Percentiles rank a stretch among this genome's conserved stretches.
These are phyloP conservation scores for Oxytropis ochrocephala DNA, from an alignment of 306 rosid genomes.

Conservation along the genomic window DNA sequence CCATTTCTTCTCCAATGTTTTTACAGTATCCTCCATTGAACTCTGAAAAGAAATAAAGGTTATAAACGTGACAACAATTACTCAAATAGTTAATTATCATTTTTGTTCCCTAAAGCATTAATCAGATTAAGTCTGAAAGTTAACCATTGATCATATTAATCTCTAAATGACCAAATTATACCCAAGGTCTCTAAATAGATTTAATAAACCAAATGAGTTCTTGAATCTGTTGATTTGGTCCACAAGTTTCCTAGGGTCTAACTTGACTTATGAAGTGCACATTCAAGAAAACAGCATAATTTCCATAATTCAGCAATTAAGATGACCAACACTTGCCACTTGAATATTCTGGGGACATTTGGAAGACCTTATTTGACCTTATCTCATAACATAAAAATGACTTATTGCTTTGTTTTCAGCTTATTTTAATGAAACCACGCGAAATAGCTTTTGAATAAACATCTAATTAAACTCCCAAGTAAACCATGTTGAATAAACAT, in stretches of 20 bases:
- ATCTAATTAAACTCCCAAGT: not conserved
- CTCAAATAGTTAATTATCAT: not conserved
- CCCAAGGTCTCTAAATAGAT: not conserved
- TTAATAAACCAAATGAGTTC: not conserved
- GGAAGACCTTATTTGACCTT: not conserved
- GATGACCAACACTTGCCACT: not conserved
- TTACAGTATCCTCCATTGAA: slow-evolving; percentile 53
- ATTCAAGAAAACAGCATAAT: not conserved
- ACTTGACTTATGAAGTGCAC: not conserved
- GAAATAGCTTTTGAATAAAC: not conserved
- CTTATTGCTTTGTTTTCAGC: not conserved
- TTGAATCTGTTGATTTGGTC: not conserved
- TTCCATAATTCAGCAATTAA: not conserved
- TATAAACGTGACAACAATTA: not conserved
- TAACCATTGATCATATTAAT: not conserved
- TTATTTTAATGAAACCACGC: not conserved
- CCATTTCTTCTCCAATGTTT: slow-evolving; percentile 64
- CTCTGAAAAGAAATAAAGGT: slow-evolving; percentile 33
- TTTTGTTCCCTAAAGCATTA: not conserved
- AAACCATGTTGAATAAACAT: not conserved
- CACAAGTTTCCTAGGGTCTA: not conserved
- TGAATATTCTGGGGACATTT: not conserved
- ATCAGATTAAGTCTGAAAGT: not conserved
- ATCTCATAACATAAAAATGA: not conserved
- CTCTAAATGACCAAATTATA: not conserved